Evolutionary conservation across 1,284 basidiomycete species (phyloP), one percentile per base, ranked within the genome.

Genomic region (Microbotryum lychnidis-dioicae): DNA sequence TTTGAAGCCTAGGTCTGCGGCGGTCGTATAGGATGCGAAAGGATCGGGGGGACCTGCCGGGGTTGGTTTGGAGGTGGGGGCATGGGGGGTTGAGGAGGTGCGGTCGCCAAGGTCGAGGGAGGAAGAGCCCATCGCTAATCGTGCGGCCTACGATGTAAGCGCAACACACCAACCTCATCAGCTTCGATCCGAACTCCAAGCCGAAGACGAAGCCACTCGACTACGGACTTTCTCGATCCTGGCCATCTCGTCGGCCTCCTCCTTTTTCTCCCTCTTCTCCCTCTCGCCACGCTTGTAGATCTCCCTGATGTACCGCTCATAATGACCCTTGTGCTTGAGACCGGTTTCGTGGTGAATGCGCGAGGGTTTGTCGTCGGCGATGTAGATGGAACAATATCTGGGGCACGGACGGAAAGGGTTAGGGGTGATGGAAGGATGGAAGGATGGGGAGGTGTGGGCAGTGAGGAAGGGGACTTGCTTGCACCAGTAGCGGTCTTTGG

Each of bases 201-300:
- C 27, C 27, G 27, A 6, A 27, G 27, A 27, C 23, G 23, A 27
- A 27, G 27, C 27, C 27, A 27, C 27, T 50, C 37, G 21, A 60
- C 21, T 21, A 73, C 83, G 68, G 63, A 89, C 91, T 77, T 81
- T 83, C 70, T 97, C 89, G 62, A 98, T 87, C 60, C 84, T 79
- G 16, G 80, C 85, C 81, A 97, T 89, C 73, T 96, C 89, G 65
- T 84, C 79, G 70, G 84, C 86, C 77, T 93, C 91, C 71, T 91
- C 86, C 58, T 87, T 89, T 53, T 81, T 80, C 69, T 96, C 92
- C 75, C 87, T 84, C 78, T 89, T 89, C 58, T 84, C 83, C 77
- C 86, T 85, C 77, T 92, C 89, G 6, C 91, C 87, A n/a, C 84
- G 79, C 78, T 94, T 94, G 81, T 98, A 98, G 33, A 97, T 82